Conservation (phyloP, 2,329 filamentous ascomycete species). For the Myriangium duriaei region DNA sequence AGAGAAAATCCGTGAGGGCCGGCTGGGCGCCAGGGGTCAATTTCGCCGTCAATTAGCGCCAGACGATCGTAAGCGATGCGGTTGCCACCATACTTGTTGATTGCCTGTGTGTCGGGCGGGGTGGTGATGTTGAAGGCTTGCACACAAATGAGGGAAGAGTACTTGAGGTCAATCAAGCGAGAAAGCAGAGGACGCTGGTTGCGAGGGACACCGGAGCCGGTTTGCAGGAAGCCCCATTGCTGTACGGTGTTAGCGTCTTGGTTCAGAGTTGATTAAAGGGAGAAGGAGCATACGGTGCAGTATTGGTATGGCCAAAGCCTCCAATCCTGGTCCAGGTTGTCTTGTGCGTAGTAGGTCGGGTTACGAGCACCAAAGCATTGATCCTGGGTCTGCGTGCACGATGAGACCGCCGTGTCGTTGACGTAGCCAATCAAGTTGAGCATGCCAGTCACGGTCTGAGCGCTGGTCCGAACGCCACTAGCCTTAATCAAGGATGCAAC, state of each 20-base stretch:
- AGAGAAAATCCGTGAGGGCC: constrained; percentile 53
- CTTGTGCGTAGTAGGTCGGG: constrained; percentile 31
- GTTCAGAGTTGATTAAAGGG: neutral
- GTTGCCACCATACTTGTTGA: constrained; percentile 69
- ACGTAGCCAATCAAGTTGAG: constrained; percentile 47
- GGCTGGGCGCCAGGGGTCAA: constrained; percentile 68
- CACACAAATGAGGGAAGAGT: constrained; percentile 49
- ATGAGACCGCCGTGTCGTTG: constrained; percentile 30
- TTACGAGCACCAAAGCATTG: constrained; percentile 41
- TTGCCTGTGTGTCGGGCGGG: constrained; percentile 48
- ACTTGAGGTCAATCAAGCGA: constrained; percentile 53
- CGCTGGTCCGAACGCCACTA: constrained; percentile 33
- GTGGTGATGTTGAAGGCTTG: constrained; percentile 57
- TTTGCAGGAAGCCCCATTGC: constrained; percentile 68
- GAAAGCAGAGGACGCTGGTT: constrained; percentile 58
- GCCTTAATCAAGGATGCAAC: constrained; percentile 35
- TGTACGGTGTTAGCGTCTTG: constrained; percentile 16
- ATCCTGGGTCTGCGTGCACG: constrained; percentile 35
- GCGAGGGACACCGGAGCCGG: constrained; percentile 55
- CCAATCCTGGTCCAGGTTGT: constrained; percentile 33
- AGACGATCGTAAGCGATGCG: constrained; percentile 61
- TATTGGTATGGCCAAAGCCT: constrained; percentile 47
- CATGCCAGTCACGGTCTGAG: constrained; percentile 37
- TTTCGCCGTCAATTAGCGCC: constrained; percentile 63
- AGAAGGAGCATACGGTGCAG: constrained; percentile 29